phyloP scores from a whole-genome alignment of 768 basidiomycete genomes.

The Heimioporus sp. region DNA sequence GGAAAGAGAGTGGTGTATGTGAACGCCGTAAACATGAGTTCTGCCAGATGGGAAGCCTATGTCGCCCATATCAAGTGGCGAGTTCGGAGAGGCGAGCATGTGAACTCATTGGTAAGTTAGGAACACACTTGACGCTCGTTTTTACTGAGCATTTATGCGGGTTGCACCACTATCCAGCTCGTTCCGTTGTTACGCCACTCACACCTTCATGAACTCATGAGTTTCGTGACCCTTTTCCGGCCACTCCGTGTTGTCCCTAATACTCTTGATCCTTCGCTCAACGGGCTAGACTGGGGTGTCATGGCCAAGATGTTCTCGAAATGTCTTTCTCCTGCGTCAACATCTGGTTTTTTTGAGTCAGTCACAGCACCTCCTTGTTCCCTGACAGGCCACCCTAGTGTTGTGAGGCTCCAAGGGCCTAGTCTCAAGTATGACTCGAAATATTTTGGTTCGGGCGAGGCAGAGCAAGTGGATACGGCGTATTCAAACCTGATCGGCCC shows the following conservation, averaged over 20 bases:
- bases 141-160: not conserved
- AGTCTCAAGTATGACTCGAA: slow-evolving; percentile 2
- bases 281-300: slow-evolving; percentile 68
- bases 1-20: slow-evolving; percentile 74
- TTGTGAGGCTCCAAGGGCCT: slow-evolving; percentile 21
- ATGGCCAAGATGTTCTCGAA: slow-evolving; percentile 67
- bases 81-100: slow-evolving; percentile 42
- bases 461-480: slow-evolving; percentile 45
- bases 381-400: slow-evolving; percentile 11
- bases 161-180: slow-evolving; percentile 42
- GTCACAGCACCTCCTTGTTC: slow-evolving; percentile 25
- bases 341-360: slow-evolving; percentile 8
- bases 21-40: slow-evolving; percentile 77
- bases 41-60: slow-evolving; percentile 53
- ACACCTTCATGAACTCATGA: slow-evolving; percentile 78
- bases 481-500: slow-evolving; percentile 68
- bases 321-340: slow-evolving; percentile 38
- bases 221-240: slow-evolving; percentile 78
- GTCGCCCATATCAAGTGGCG: slow-evolving; percentile 37
- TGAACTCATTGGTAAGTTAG: slow-evolving; percentile 61
- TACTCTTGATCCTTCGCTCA: slow-evolving; percentile 52
- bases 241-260: slow-evolving; percentile 81
- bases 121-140: not conserved
- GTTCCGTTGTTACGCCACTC: slow-evolving; percentile 88
- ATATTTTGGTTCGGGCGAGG: slow-evolving; percentile 5